phyloP scores from a whole-genome alignment of 2,329 filamentous ascomycete species.

The Claviceps quebecensis region DNA sequence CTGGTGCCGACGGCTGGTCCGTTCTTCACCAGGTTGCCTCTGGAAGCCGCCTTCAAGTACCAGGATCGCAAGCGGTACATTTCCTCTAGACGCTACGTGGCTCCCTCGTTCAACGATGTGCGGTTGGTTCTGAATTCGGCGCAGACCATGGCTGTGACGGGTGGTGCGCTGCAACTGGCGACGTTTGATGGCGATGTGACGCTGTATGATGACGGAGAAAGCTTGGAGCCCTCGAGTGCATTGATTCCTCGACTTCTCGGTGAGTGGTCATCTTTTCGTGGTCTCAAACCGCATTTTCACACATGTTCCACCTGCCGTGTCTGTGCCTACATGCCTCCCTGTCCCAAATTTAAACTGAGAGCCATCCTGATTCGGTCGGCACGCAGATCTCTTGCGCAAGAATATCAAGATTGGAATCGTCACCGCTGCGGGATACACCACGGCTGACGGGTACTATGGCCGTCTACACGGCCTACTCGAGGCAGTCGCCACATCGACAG shows the following conservation, averaged over 20 bases:
- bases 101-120: constrained; percentile 94
- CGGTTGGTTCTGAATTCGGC: constrained; percentile 87
- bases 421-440: constrained; percentile 88
- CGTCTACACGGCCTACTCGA: constrained; percentile 79
- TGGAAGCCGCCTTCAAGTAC: constrained; percentile 82
- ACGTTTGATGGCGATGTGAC: constrained; percentile 98
- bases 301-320: no score
- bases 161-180: constrained; percentile 63
- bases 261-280: constrained; percentile 11
- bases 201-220: constrained; percentile 80
- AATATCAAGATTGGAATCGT: constrained; percentile 87
- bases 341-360: neutral
- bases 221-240: constrained; percentile 59
- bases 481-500: constrained; percentile 47
- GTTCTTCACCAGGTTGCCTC: constrained; percentile 79
- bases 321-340: neutral
- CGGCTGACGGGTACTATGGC: constrained; percentile 72
- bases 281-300: no score
- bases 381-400: constrained; percentile 52
- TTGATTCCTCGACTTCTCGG: constrained; percentile 53
- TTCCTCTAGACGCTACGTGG: constrained; percentile 80
- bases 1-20: constrained; percentile 83
- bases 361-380: neutral
- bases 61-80: constrained; percentile 81
- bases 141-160: constrained; percentile 81